Evolutionary conservation across 352 stramenopile species (phyloP).

Genomic region (Phytophthora tentaculata): DNA sequence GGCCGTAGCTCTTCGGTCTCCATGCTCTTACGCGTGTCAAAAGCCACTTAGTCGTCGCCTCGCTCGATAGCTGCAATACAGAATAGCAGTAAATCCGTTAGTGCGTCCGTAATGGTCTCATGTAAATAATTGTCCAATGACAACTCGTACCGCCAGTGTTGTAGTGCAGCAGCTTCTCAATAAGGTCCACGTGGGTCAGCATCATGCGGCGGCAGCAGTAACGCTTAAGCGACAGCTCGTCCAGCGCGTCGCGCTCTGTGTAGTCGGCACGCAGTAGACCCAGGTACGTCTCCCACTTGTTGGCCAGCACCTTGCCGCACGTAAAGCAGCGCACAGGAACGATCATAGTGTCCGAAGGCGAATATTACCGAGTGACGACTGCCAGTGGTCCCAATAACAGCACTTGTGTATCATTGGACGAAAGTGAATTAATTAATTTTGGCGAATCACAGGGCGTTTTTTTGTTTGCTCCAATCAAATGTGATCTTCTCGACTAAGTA

Average conservation of each 20-base stretch:
- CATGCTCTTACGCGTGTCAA: conserved; percentile 29
- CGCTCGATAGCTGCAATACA: conserved; percentile 75
- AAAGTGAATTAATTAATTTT: not conserved
- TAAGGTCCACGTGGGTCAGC: conserved; percentile 99
- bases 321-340: conserved; percentile 99
- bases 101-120: not conserved
- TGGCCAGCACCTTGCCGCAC: conserved; percentile 99
- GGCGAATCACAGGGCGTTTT: conserved; percentile 3
- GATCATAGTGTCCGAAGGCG: conserved; percentile 89
- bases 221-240: conserved; percentile 98
- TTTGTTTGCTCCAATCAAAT: conserved; percentile 23
- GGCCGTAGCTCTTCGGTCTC: conserved; percentile 32
- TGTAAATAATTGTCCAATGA: not conserved
- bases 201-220: conserved; percentile 99
- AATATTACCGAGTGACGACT: conserved; percentile 26
- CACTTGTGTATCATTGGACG: not conserved
- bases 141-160: conserved; percentile 91
- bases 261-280: conserved; percentile 96
- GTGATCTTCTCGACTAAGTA: conserved; percentile 3
- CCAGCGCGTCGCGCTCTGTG: conserved; percentile 97
- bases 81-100: conserved; percentile 3
- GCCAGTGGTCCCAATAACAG: conserved; percentile 10
- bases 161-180: conserved; percentile 99
- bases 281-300: conserved; percentile 99
- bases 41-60: conserved; percentile 60